Conservation (phyloP, 305 asterid genomes). For the Solanum hybrid region DNA sequence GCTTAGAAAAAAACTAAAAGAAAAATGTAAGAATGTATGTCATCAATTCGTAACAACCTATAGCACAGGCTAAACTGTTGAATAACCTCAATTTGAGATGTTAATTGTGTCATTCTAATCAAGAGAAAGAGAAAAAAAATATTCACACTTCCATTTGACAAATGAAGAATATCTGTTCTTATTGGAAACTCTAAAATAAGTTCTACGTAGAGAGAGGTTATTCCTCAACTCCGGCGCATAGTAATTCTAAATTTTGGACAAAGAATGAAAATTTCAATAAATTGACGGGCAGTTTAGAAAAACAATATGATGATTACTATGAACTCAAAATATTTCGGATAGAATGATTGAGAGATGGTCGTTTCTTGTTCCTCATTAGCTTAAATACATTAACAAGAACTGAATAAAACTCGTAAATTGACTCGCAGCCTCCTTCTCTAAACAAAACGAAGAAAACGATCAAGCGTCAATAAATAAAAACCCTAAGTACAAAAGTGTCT, state of each 20-base stretch:
- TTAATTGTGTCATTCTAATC: not conserved
- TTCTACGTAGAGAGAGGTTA: not conserved
- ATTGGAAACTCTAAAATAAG: not conserved
- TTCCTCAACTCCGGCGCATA: not conserved
- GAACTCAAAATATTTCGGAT: not conserved
- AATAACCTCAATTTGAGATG: not conserved
- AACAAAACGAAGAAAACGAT: not conserved
- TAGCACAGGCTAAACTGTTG: not conserved
- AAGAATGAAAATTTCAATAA: not conserved
- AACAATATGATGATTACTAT: not conserved
- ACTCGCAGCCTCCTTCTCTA: not conserved
- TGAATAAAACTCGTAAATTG: not conserved
- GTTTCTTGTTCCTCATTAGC: not conserved
- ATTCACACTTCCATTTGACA: not conserved
- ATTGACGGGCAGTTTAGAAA: not conserved
- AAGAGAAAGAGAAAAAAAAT: not conserved
- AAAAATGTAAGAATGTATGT: not conserved
- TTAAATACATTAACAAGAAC: not conserved
- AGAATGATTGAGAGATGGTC: not conserved
- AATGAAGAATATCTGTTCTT: not conserved
- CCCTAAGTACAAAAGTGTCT: not conserved
- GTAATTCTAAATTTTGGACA: not conserved
- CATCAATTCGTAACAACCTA: not conserved
- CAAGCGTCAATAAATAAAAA: not conserved
- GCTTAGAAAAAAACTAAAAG: not conserved